Conservation (phyloP, 768 basidiomycete genomes). For the Filobasidium wieringae region DNA sequence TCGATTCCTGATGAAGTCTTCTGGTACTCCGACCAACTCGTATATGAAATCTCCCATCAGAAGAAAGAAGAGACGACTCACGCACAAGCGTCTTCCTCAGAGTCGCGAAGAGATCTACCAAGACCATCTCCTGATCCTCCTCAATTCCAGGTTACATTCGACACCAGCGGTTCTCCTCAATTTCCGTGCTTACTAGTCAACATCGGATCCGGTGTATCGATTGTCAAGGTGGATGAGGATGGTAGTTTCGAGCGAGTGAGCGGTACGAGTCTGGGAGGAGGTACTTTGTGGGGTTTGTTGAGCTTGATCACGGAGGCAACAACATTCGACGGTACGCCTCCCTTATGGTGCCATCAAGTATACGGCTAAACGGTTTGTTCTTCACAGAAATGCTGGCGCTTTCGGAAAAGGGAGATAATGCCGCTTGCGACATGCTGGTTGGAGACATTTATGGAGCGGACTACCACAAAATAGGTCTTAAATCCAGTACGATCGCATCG, state of each 20-base stretch:
- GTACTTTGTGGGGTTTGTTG: constrained; percentile 90
- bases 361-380: no score
- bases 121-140: constrained; percentile 87
- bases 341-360: neutral
- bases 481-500: constrained; percentile 95
- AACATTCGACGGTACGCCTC: constrained; percentile 77
- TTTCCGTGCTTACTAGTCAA: constrained; percentile 94
- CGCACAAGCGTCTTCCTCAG: constrained; percentile 15
- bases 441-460: constrained; percentile 99
- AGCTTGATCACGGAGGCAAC: constrained; percentile 89
- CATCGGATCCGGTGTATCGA: constrained; percentile 93
- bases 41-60: constrained; percentile 49
- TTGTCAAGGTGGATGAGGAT: constrained; percentile 93
- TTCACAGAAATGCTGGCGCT: constrained; percentile 81
- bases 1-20: constrained; percentile 96
- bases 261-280: constrained; percentile 92
- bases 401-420: constrained; percentile 87
- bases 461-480: constrained; percentile 85
- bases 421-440: constrained; percentile 92
- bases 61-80: constrained; percentile 15
- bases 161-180: constrained; percentile 67
- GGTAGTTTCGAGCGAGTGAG: constrained; percentile 92
- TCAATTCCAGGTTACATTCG: constrained; percentile 75
- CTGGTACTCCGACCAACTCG: constrained; percentile 95
- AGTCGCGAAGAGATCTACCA: constrained; percentile 46